Conservation (phyloP, 106 monocot species). For the Apostasia shenzhenica region DNA sequence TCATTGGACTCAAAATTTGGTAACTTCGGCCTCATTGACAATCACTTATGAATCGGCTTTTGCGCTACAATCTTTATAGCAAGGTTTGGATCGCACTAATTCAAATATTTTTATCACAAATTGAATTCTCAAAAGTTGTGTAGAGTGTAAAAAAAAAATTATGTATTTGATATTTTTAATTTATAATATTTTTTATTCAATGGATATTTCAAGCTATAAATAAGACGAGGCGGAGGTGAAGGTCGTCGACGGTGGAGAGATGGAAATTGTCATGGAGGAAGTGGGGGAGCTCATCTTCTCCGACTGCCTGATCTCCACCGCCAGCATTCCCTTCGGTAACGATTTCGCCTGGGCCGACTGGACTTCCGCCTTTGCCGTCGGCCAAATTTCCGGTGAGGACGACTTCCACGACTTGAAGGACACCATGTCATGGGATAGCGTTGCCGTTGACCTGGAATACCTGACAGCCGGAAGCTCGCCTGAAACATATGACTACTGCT, state of each 20-base stretch:
- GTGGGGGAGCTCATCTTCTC: slow-evolving; percentile 15
- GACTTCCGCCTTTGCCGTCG: slow-evolving; percentile 19
- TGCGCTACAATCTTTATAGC: neutral
- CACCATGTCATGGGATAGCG: slow-evolving; percentile 15
- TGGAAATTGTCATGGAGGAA: slow-evolving; percentile 20
- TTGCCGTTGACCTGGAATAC: neutral
- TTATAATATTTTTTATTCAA: too few relatives aligned
- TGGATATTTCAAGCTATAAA: too few relatives aligned
- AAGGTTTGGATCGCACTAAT: neutral
- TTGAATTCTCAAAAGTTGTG: too few relatives aligned
- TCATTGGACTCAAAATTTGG: neutral
- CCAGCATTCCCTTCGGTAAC: slow-evolving; percentile 3
- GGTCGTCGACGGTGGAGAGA: neutral
- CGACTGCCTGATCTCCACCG: slow-evolving; percentile 24
- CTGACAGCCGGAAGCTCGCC: neutral
- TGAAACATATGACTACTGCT: too few relatives aligned
- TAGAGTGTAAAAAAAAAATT: too few relatives aligned
- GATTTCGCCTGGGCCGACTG: neutral
- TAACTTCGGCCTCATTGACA: neutral
- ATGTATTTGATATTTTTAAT: too few relatives aligned
- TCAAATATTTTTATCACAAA: too few relatives aligned
- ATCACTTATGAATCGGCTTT: slow-evolving; percentile 1
- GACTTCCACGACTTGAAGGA: slow-evolving; percentile 24
- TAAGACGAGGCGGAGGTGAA: too few relatives aligned
- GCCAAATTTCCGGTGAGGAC: slow-evolving; percentile 7